Base-by-base conservation (phyloP, 805 yeast species). In the Wickerhamomyces silvicola region DNA sequence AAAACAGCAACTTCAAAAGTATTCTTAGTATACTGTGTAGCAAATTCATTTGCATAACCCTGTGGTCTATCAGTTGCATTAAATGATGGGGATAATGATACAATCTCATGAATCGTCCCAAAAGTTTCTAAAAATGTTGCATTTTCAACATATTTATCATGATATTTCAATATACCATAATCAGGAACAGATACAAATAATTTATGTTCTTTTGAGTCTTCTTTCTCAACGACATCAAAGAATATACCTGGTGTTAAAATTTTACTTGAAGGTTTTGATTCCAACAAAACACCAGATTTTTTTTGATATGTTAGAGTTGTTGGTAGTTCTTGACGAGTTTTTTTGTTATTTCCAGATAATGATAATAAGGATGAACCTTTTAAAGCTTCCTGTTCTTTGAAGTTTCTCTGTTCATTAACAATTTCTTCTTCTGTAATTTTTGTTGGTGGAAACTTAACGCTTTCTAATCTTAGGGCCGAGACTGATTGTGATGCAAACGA, bases 191-290 rank as follows among this genome's bases (percentile, higher is more conserved):
- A 68, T 4, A 81, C 78, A 54, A 82, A 86, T 15, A 85, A 57
- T 33, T 70, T 69, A 38, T 72, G 58, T n/a, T 55, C 50, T 11
- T 41, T 31, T 3, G 33, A 13, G 7, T 38, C 45, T 12, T 42
- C 42, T 29, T 51, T 51, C 9, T 38, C 62, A 31, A 72, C 70
- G 10, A 80, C 82, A 24, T 84, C 80, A 38, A 88, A 67, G 48
- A 78, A 88, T 4, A 86, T 78, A n/a, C 94, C 95, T 1, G 96
- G 95, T 14, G 94, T 76, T 19, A 85, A 64, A 10, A 88, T 64
- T 20, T 72, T 68, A 17, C 82, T 68, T 9, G 75, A 63, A 24
- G 70, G 62, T 18, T 81, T 68, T 27, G 80, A 72, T 37, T 69
- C 71, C 36, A 79, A 61, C 29, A 86, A 52, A 3, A 67, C 56